Evolutionary conservation across 192 early-diverging fungal genomes (phyloP), one percentile per base, ranked within the genome.

Genomic region (Paraglomus brasilianum): DNA sequence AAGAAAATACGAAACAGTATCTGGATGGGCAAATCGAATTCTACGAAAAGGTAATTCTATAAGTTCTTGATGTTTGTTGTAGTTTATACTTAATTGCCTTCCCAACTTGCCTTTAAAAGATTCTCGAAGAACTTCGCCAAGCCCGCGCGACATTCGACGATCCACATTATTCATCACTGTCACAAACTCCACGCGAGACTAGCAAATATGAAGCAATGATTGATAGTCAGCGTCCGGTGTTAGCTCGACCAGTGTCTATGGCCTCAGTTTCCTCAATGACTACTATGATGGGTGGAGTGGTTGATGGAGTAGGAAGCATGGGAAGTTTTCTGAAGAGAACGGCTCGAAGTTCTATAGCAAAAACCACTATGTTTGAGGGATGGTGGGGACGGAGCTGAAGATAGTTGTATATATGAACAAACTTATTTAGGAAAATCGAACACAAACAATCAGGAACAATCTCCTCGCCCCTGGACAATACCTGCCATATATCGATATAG

Each of bases 261-360:
- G 72, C 70, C 11, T 79, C 78, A 13, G 78, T 76, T 13, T 59
- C 71, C 15, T 76, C 78, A 1, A 70, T 80, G 36, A 74, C 78
- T 3, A 75, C 68, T 21, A 72, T 80, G 70, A 75, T 80, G 21
- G 78, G 78, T 41, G 78, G 78, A 4, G 78, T 80, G 4, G 75
- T 80, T 50, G 78, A 80, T 68, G 78, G 78, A 4, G 78, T 79
- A 9, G 78, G 74, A 44, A 76, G 73, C 43, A 76, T 80, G 75
- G 51, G 51, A 22, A 80, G 72, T 70, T 75, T 75, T 0, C 57
- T 78, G n/a, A 80, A 74, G 52, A 74, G 45, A 38, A 80, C 75
- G 56, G 66, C 75, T 7, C 50, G 75, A n/a, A 66, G 69, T 5
- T 76, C 78, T 19, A 70, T 69, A 21, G 70, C 74, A 1, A 52